These are phyloP conservation scores for Hawksworthiomyces lignivorus DNA, from an alignment of 2,329 filamentous ascomycete genomes.

Conservation along the genomic window DNA sequence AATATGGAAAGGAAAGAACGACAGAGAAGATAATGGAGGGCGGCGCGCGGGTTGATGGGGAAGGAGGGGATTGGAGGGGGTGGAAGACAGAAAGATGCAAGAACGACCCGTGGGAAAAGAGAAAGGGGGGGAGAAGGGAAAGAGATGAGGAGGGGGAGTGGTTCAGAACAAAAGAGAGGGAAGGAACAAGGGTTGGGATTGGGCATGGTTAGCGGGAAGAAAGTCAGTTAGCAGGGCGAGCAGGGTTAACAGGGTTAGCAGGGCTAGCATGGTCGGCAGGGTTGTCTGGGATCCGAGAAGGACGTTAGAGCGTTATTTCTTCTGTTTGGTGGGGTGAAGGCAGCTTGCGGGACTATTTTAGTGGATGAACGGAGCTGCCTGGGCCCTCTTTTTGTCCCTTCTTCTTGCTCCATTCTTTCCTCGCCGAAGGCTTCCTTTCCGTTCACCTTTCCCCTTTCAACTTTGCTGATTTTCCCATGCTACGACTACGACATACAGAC, in stretches of 20 bases:
- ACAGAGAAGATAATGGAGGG: neutral
- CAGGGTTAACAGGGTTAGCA: too few relatives aligned
- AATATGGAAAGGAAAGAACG: neutral
- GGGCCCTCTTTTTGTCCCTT: neutral
- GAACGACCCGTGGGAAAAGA: conserved; percentile 1
- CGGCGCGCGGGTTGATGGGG: neutral
- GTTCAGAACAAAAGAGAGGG: neutral
- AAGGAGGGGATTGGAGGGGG: conserved; percentile 5
- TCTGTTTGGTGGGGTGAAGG: too few relatives aligned
- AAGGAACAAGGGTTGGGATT: neutral
- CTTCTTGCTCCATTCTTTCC: too few relatives aligned
- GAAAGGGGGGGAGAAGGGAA: neutral
- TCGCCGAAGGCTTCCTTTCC: too few relatives aligned
- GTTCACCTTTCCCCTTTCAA: too few relatives aligned
- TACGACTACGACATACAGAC: too few relatives aligned
- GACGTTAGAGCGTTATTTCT: too few relatives aligned
- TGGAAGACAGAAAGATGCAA: conserved; percentile 1
- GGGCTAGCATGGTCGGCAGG: too few relatives aligned
- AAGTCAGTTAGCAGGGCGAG: too few relatives aligned
- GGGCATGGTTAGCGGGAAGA: neutral
- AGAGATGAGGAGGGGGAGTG: neutral
- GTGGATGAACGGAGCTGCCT: too few relatives aligned
- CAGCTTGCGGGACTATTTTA: too few relatives aligned
- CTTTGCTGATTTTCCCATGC: too few relatives aligned
- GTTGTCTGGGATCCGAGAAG: neutral